Percentiles rank a stretch among this genome's conserved stretches.
phyloP scores from a whole-genome alignment of 2,329 filamentous ascomycete species.

The Paraphaeosphaeria minitans region DNA sequence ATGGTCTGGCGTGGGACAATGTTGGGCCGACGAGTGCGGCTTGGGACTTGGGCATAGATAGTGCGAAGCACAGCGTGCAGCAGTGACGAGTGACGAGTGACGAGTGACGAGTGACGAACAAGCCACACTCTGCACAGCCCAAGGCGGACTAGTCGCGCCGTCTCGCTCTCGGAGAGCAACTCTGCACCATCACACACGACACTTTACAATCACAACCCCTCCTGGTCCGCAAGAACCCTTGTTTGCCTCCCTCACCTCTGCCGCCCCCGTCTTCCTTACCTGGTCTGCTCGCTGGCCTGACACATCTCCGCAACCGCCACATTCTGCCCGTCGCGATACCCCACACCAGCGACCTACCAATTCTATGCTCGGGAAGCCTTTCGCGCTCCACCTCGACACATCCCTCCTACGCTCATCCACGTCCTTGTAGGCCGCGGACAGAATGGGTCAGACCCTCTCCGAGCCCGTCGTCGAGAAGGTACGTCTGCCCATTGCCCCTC shows the following conservation, averaged over 20 bases:
- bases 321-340: conserved; percentile 23
- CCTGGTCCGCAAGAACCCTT: neutral
- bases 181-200: conserved; percentile 15
- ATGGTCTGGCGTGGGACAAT: neutral
- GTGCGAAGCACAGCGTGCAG: neutral
- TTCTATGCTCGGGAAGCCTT: conserved; percentile 39
- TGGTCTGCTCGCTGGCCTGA: conserved; percentile 6
- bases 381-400: conserved; percentile 27
- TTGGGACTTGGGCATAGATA: neutral
- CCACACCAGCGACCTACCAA: conserved; percentile 38
- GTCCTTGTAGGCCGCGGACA: conserved; percentile 40
- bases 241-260: neutral
- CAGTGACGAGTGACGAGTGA: conserved; percentile 4
- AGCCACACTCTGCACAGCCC: conserved; percentile 6
- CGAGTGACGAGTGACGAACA: too few relatives aligned
- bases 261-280: conserved; percentile 1
- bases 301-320: conserved; percentile 10
- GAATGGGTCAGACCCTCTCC: conserved; percentile 98
- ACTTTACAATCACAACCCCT: neutral
- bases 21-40: neutral
- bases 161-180: conserved; percentile 3
- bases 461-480: conserved; percentile 99
- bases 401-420: conserved; percentile 26
- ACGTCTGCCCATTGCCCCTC: conserved; percentile 48
- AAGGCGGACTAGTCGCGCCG: conserved; percentile 8